Percentiles rank a stretch among this genome's conserved stretches.
Conservation (phyloP, 306 rosid genomes). For the Quercus agrifolia region DNA sequence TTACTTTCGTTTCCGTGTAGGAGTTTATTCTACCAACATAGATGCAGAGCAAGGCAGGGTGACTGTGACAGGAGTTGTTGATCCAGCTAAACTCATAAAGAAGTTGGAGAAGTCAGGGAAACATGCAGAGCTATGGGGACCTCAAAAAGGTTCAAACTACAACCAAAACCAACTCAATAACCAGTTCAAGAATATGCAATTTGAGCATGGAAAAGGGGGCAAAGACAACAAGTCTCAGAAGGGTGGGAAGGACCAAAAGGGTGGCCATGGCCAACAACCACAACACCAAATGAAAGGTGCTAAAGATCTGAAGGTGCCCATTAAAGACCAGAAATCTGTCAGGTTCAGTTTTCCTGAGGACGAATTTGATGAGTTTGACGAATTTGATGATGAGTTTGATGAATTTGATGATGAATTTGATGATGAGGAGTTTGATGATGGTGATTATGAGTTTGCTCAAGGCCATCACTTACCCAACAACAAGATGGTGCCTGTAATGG, state of each 20-base stretch:
- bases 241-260: slow-evolving; percentile 38
- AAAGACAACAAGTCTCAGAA: slow-evolving; percentile 51
- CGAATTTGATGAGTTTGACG: slow-evolving; percentile 52
- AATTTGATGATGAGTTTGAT: slow-evolving; percentile 39
- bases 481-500: slow-evolving; percentile 37
- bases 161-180: slow-evolving; percentile 38
- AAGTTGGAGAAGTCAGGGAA: slow-evolving; percentile 62
- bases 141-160: slow-evolving; percentile 37
- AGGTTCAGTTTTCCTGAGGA: slow-evolving; percentile 59
- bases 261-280: slow-evolving; percentile 37
- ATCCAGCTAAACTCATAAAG: slow-evolving; percentile 54
- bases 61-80: slow-evolving; percentile 46
- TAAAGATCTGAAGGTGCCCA: slow-evolving; percentile 26
- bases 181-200: slow-evolving; percentile 68
- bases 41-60: slow-evolving; percentile 68
- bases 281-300: slow-evolving; percentile 52
- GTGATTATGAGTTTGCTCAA: slow-evolving; percentile 40
- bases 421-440: slow-evolving; percentile 19
- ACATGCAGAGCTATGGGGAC: slow-evolving; percentile 68
- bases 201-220: slow-evolving; percentile 40
- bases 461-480: slow-evolving; percentile 44
- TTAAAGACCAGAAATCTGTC: slow-evolving; percentile 69
- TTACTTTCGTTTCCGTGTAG: slow-evolving; percentile 18
- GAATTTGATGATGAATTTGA: slow-evolving; percentile 44
- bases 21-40: slow-evolving; percentile 42